Base-by-base conservation (phyloP, 1,139 yeast species). In the Scheffersomyces segobiensis region DNA sequence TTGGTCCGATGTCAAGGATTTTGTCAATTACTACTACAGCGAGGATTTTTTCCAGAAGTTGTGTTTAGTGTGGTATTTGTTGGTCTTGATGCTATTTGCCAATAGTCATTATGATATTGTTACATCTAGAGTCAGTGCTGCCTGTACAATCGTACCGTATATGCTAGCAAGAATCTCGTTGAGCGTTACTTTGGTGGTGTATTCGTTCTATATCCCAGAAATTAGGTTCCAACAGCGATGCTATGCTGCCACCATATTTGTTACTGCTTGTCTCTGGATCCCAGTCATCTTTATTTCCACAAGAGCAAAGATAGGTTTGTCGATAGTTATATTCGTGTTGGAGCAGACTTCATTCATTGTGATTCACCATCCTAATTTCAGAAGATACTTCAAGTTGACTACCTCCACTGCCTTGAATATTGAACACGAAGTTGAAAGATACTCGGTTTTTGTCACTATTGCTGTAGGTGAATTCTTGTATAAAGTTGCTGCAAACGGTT, bases 361-460 rank as follows among this genome's bases (percentile, higher is more conserved):
- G 2, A 66, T 77, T 48, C 84, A 76, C 63, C 87, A 83, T 62
- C 89, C 89, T 2, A 65, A 68, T 67, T 71, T 78, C 56, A 86
- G 85, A 65, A 75, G 67, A 53, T 19, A 71, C 24, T 58, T 86
- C 63, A 70, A 74, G 6, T 66, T 83, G 55, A 78, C 77, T 14
- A 79, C 77, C 58, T 81, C 88, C 5, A 86, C 91, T 0, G 91
- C 91, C 0, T 70, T 86, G 59, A 87, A 86, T 65, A 84, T 87
- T 59, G 90, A 87, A 65, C 91, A 87, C 65, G 90, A 86, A 65
- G 88, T 85, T 21, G 91, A 87, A 67, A 71, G 91, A 58, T 80
- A 79, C 65, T 78, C 81, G 2, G 83, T 86, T 0, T 87, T 87
- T 67, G 87, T 79, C 56, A 83, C 87, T 61, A 86, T 87, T 71